phyloP scores from a whole-genome alignment of 1,139 yeast species.

The Yamadazyma friedrichii region DNA sequence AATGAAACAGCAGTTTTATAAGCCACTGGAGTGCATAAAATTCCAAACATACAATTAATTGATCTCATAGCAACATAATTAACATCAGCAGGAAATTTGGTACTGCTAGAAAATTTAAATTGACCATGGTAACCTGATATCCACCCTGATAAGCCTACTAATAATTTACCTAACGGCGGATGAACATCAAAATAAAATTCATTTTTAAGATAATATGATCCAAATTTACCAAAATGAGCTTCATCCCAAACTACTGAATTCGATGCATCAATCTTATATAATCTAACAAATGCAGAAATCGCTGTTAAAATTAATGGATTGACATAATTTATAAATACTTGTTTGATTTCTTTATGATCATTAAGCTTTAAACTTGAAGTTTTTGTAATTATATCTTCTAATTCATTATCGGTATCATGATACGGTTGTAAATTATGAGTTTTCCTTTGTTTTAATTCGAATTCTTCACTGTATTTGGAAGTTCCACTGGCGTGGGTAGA shows the following conservation, averaged over 20 bases:
- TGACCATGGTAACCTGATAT: slow-evolving; percentile 95
- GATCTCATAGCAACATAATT: slow-evolving; percentile 91
- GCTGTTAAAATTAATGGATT: slow-evolving; percentile 47
- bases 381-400: slow-evolving; percentile 27
- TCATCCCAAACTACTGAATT: slow-evolving; percentile 82
- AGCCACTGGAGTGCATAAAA: slow-evolving; percentile 89
- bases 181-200: slow-evolving; percentile 97
- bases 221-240: slow-evolving; percentile 88
- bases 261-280: slow-evolving; percentile 63
- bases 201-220: slow-evolving; percentile 87
- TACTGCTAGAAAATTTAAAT: slow-evolving; percentile 91
- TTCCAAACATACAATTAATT: slow-evolving; percentile 88
- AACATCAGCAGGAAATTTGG: slow-evolving; percentile 77
- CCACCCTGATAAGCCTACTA: slow-evolving; percentile 92
- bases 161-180: slow-evolving; percentile 97
- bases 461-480: slow-evolving; percentile 2
- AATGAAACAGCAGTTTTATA: slow-evolving; percentile 88
- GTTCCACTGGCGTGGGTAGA: slow-evolving; percentile 2
- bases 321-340: slow-evolving; percentile 19
- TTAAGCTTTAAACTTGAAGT: slow-evolving; percentile 24
- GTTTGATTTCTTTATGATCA: slow-evolving; percentile 7
- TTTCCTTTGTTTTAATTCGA: slow-evolving; percentile 4
- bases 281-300: slow-evolving; percentile 64
- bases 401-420: slow-evolving; percentile 16
- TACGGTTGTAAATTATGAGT: not conserved